Conservation (phyloP, 768 basidiomycete genomes). For the Leucocoprinus sp. region DNA sequence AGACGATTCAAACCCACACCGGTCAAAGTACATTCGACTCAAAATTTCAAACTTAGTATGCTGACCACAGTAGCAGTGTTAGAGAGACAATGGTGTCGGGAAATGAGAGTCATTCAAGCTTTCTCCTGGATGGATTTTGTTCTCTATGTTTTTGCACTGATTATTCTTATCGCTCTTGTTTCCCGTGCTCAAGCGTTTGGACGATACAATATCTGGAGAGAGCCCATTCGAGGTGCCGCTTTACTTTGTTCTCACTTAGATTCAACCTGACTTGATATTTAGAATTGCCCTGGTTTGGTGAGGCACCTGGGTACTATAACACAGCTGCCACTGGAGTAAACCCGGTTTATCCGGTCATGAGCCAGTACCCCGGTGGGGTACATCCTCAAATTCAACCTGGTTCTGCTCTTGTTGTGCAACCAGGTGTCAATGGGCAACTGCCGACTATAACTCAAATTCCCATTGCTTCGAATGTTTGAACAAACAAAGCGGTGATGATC, state of each 20-base stretch:
- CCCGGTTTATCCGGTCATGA: constrained; percentile 23
- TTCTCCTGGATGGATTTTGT: constrained; percentile 72
- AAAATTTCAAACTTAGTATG: not conserved
- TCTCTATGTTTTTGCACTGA: constrained; percentile 36
- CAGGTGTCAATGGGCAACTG: constrained; percentile 49
- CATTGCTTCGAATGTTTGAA: constrained; percentile 1
- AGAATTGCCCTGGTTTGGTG: constrained; percentile 74
- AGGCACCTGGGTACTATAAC: constrained; percentile 58
- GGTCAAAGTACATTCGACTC: constrained; percentile 40
- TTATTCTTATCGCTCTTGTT: constrained; percentile 50
- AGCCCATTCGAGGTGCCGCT: constrained; percentile 44
- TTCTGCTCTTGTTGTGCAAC: constrained; percentile 62
- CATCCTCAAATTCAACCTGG: constrained; percentile 33
- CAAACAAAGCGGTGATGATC: not conserved
- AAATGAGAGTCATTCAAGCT: constrained; percentile 73
- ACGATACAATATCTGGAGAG: constrained; percentile 45
- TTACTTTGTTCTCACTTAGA: not conserved
- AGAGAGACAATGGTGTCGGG: constrained; percentile 53
- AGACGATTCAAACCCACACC: constrained; percentile 39
- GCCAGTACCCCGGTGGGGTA: constrained; percentile 22
- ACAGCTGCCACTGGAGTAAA: constrained; percentile 23
- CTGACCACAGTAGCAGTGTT: constrained; percentile 35
- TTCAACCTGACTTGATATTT: not conserved
- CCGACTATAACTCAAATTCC: constrained; percentile 52
- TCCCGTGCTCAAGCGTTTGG: constrained; percentile 47